Percentiles rank a stretch among this genome's conserved stretches.
phyloP scores from a whole-genome alignment of 768 basidiomycete species.

The Suillus variegatus region DNA sequence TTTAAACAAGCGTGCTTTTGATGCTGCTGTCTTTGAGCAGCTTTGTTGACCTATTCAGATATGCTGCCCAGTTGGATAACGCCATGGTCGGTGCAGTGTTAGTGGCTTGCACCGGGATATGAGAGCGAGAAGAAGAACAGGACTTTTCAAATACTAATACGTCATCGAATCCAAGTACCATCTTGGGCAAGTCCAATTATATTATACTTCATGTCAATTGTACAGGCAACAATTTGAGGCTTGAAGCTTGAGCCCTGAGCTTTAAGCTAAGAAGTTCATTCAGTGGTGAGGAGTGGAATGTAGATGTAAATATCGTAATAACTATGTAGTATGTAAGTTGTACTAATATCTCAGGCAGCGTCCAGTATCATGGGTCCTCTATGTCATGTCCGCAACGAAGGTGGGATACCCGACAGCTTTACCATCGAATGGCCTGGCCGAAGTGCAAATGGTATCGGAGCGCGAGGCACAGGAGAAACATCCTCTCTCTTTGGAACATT shows the following conservation, averaged over 20 bases:
- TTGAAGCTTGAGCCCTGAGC: background rate
- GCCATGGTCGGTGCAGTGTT: slow-evolving; percentile 21
- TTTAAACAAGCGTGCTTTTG: slow-evolving; percentile 37
- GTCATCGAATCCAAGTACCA: background rate
- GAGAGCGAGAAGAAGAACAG: background rate
- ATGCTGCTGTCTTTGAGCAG: slow-evolving; percentile 41
- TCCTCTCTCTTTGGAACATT: slow-evolving; percentile 1
- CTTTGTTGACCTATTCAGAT: slow-evolving; percentile 41
- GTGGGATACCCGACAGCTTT: slow-evolving; percentile 1
- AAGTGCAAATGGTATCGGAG: slow-evolving; percentile 3
- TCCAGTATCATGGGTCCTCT: background rate
- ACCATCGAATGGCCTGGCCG: slow-evolving; percentile 8
- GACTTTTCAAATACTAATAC: background rate
- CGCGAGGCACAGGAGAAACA: slow-evolving; percentile 3
- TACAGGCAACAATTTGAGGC: background rate
- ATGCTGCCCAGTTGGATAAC: slow-evolving; percentile 27
- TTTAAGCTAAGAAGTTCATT: background rate
- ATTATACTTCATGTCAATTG: background rate
- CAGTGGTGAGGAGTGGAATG: background rate
- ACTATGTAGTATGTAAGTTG: background rate
- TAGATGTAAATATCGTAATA: background rate
- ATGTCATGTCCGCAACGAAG: background rate
- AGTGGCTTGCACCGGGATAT: background rate
- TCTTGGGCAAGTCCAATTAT: background rate
- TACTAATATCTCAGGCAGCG: background rate